Evolutionary conservation across 306 rosid species (phyloP).

Genomic region (Prunus kanzakura): DNA sequence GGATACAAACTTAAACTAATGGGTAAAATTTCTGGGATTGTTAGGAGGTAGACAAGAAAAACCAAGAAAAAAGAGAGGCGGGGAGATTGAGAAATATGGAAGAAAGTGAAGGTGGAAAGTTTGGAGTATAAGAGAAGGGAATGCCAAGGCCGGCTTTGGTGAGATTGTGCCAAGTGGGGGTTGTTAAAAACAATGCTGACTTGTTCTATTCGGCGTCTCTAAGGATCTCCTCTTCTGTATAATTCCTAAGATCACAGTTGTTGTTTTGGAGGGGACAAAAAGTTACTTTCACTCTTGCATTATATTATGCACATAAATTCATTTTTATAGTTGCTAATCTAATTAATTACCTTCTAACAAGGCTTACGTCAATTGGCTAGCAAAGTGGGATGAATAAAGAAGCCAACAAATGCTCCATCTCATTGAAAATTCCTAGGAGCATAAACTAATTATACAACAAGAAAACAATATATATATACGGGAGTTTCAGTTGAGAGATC

Average conservation of each 20-base stretch:
- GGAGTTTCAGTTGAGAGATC: no score
- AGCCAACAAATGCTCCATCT: constrained; percentile 5
- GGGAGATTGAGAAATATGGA: background rate
- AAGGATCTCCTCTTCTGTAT: background rate
- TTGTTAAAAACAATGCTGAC: constrained; percentile 65
- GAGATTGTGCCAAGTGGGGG: constrained; percentile 60
- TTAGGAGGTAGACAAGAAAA: background rate
- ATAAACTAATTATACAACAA: constrained; percentile 1
- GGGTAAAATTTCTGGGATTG: background rate
- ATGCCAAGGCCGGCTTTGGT: constrained; percentile 47
- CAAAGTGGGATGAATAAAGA: constrained; percentile 2
- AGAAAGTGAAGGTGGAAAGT: constrained; percentile 12
- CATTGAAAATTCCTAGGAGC: constrained; percentile 1
- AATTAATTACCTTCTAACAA: background rate
- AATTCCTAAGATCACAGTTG: constrained; percentile 15
- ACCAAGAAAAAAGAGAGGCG: background rate
- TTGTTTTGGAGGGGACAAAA: background rate
- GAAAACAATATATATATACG: background rate
- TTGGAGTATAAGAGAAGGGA: constrained; percentile 11
- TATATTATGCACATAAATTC: background rate
- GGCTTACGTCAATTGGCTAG: background rate
- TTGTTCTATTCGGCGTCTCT: constrained; percentile 59
- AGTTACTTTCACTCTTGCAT: constrained; percentile 24
- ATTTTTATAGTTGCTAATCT: constrained; percentile 7
- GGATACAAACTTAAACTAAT: background rate